Percentiles rank a stretch among this genome's conserved stretches.
These are phyloP conservation scores for Vanilla planifolia DNA, from an alignment of 106 monocot species.

Conservation along the genomic window DNA sequence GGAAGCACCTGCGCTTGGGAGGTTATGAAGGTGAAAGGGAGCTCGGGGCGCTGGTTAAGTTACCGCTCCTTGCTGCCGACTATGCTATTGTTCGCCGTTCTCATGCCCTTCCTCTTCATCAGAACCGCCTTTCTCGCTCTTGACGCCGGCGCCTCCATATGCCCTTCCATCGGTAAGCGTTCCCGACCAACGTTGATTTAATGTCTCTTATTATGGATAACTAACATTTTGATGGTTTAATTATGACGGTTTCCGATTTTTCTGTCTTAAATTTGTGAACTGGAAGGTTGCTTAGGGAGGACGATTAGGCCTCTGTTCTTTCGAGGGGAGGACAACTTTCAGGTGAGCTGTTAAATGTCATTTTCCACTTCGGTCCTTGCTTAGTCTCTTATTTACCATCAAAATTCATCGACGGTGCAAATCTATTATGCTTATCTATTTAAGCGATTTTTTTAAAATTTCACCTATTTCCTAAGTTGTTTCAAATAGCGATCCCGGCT, in stretches of 20 bases:
- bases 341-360: slow-evolving; percentile 17
- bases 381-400: not conserved
- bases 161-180: slow-evolving; percentile 39
- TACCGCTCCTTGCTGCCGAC: slow-evolving; percentile 29
- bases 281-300: slow-evolving; percentile 46
- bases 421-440: no score
- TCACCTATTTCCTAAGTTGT: no score
- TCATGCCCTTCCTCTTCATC: slow-evolving; percentile 43
- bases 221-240: not conserved
- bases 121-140: slow-evolving; percentile 40
- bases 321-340: slow-evolving; percentile 27
- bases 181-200: not conserved
- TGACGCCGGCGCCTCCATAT: slow-evolving; percentile 44
- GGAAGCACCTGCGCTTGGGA: no score
- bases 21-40: slow-evolving; percentile 24
- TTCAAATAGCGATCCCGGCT: no score
- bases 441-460: no score
- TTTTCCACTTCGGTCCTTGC: not conserved
- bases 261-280: not conserved
- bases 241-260: not conserved
- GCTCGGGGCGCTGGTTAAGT: slow-evolving; percentile 15
- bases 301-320: slow-evolving; percentile 28
- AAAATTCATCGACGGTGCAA: not conserved
- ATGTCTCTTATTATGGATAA: not conserved
- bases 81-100: slow-evolving; percentile 32